Base-by-base conservation (phyloP, 202 grass and related monocot species). In the Zizania palustris region DNA sequence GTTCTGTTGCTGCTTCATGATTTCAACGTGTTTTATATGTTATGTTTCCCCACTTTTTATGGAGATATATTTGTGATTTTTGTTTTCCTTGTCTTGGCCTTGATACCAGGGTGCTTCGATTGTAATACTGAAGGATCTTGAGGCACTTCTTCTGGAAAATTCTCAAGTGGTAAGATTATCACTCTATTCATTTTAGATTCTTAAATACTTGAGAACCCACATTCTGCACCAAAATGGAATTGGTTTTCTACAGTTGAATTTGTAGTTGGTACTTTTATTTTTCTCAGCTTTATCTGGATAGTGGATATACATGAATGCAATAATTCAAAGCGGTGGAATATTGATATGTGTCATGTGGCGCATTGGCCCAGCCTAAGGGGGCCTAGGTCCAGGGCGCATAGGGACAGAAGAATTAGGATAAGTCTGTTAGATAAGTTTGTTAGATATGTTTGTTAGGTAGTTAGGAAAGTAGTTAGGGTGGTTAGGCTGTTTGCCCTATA, bases 141-240 rank as follows among this genome's bases (percentile, higher is more conserved):
- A 93, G 82, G 75, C 12, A n/a, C 84, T 97, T 63, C 71, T 97
- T 77, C 65, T 93, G 73, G 88, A 93, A 84, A 89, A 93, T 65
- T 93, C 63, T 84, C 81, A 88, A 93, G 86, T 58, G 61, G 93
- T 97, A 89, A 91, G 60, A 33, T 64, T 77, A 14, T 72, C 28
- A 28, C 28, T 28, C 28, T 28, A 57, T 42, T 37, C 7, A 33
- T 67, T n/a, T 41, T 74, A 6, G 22, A 45, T 70, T 75, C 56
- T 63, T 18, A 63, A 40, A 40, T 69, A 50, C 22, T 63, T 28
- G 10, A 48, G 22, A 63, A 22, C 45, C 42, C 28, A 19, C 40
- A 46, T 45, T n/a, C 56, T 74, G n/a, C 5, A 33, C n/a, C 46
- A 39, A 65, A 22, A 38, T 64, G 73, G 18, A 45, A 51, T 28